phyloP scores from a whole-genome alignment of 306 rosid genomes.

The Mimosa pudica region DNA sequence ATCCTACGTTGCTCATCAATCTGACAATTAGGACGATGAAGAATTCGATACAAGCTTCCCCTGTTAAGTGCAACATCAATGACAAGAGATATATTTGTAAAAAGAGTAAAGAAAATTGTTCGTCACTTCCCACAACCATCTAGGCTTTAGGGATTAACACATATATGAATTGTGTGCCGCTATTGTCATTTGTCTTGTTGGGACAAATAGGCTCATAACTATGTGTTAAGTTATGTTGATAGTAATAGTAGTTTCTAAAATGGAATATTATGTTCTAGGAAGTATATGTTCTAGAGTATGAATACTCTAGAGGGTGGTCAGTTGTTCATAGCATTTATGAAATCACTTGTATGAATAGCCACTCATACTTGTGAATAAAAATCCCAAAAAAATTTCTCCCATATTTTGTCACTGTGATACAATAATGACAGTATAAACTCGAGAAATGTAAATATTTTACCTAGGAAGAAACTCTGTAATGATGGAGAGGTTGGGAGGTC shows the following conservation, averaged over 20 bases:
- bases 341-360: too few species aligned
- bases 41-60: slow-evolving; percentile 89
- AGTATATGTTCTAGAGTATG: too few species aligned
- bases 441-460: slow-evolving; percentile 44
- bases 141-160: slow-evolving; percentile 27
- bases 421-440: not conserved
- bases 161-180: slow-evolving; percentile 8
- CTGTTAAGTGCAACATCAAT: slow-evolving; percentile 49
- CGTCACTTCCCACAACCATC: slow-evolving; percentile 6
- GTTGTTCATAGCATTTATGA: too few species aligned
- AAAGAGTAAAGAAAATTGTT: slow-evolving; percentile 13
- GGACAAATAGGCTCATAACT: not conserved
- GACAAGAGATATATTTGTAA: slow-evolving; percentile 11
- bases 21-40: slow-evolving; percentile 89
- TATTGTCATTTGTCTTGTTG: not conserved
- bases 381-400: too few species aligned
- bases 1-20: slow-evolving; percentile 89
- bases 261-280: too few species aligned
- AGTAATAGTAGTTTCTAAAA: too few species aligned
- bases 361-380: too few species aligned
- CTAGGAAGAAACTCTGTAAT: slow-evolving; percentile 96
- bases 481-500: slow-evolving; percentile 95
- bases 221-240: too few species aligned
- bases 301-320: too few species aligned
- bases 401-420: not conserved